Evolutionary conservation across 2,329 filamentous ascomycete species (phyloP).

Genomic region (Dactylellina parvicollis): DNA sequence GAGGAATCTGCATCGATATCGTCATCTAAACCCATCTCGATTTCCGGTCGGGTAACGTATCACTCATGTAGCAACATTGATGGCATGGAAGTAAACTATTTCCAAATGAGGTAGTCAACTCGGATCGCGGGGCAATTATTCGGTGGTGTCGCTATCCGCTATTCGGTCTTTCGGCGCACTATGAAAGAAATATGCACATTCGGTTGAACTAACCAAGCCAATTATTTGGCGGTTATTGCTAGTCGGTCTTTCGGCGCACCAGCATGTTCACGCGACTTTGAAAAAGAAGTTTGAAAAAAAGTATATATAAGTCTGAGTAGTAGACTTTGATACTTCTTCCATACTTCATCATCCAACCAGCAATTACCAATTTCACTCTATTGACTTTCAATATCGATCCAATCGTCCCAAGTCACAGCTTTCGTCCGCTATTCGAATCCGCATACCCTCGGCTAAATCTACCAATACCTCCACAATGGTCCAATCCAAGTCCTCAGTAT

Average conservation of each 20-base stretch:
- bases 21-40: too few relatives aligned
- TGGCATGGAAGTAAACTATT: neutral
- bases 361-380: constrained; percentile 6
- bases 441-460: constrained; percentile 19
- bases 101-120: neutral
- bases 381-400: too few relatives aligned
- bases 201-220: too few relatives aligned
- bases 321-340: neutral
- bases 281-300: neutral
- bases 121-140: constrained; percentile 28
- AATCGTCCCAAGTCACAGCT: constrained; percentile 1
- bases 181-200: too few relatives aligned
- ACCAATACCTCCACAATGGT: constrained; percentile 27
- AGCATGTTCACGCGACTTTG: too few relatives aligned
- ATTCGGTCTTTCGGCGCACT: too few relatives aligned
- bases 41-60: too few relatives aligned
- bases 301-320: constrained; percentile 17
- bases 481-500: constrained; percentile 44
- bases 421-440: too few relatives aligned
- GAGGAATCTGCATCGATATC: too few relatives aligned
- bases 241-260: too few relatives aligned
- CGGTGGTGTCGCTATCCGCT: neutral
- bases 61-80: too few relatives aligned
- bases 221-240: too few relatives aligned
- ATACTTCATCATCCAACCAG: neutral